Conservation (phyloP, 2,329 filamentous ascomycete species). For the Cytospora chrysosperma region DNA sequence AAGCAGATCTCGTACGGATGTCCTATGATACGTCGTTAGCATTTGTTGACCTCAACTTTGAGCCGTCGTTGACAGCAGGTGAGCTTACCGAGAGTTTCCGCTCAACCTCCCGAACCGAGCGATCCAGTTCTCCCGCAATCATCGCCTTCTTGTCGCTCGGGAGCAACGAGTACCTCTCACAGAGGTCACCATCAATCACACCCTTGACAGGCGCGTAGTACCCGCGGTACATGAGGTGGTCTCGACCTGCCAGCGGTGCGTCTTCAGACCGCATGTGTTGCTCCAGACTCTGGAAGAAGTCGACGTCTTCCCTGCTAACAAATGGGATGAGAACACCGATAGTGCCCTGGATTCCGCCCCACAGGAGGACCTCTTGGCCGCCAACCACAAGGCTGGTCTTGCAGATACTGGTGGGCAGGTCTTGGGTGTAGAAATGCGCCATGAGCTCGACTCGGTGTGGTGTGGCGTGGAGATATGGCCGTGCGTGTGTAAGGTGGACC, state of each 20-base stretch:
- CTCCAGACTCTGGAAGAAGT: slow-evolving; percentile 96
- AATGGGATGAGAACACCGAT: slow-evolving; percentile 94
- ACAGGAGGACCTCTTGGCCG: slow-evolving; percentile 86
- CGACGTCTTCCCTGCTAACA: slow-evolving; percentile 84
- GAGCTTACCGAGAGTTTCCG: slow-evolving; percentile 74
- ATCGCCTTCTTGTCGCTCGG: slow-evolving; percentile 88
- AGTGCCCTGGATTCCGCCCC: slow-evolving; percentile 92
- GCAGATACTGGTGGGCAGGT: slow-evolving; percentile 86
- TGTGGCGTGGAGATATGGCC: slow-evolving; percentile 85
- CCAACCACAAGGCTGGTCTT: slow-evolving; percentile 89
- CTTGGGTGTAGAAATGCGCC: slow-evolving; percentile 86
- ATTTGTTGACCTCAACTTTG: no score
- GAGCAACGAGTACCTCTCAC: slow-evolving; percentile 84
- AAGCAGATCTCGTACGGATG: slow-evolving; percentile 58
- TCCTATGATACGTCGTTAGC: slow-evolving; percentile 42
- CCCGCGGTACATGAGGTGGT: slow-evolving; percentile 91
- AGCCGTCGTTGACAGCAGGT: no score
- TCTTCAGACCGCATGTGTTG: slow-evolving; percentile 84
- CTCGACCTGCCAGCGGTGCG: slow-evolving; percentile 82
- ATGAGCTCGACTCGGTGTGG: slow-evolving; percentile 82
- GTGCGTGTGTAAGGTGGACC: slow-evolving; percentile 85
- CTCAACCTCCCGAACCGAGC: slow-evolving; percentile 89
- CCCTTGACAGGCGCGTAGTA: slow-evolving; percentile 98
- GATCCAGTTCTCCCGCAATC: slow-evolving; percentile 90
- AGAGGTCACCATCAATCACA: slow-evolving; percentile 93